These are phyloP conservation scores for Melaleuca quinquenervia DNA, from an alignment of 345 rosid species.

Conservation along the genomic window DNA sequence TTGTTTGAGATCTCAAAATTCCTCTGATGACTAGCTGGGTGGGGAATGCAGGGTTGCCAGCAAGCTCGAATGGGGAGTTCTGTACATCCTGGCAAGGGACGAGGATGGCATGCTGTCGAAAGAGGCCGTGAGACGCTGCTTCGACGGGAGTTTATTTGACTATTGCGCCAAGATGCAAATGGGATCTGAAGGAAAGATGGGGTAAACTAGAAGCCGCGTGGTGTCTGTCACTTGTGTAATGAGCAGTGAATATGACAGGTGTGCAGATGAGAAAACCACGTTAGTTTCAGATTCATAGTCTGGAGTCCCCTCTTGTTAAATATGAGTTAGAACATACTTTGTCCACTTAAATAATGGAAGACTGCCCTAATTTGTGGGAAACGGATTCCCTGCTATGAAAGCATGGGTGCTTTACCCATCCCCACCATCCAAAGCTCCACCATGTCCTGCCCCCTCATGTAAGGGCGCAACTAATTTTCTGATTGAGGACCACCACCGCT, in stretches of 20 bases:
- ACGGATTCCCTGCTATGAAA: too few relatives aligned
- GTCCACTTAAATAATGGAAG: neutral
- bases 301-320: neutral
- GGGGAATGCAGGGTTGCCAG: conserved; percentile 27
- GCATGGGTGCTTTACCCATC: too few relatives aligned
- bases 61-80: conserved; percentile 52
- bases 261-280: neutral
- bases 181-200: conserved; percentile 21
- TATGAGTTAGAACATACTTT: neutral
- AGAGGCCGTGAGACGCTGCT: conserved; percentile 70
- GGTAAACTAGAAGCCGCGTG: neutral
- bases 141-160: conserved; percentile 75
- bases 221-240: neutral
- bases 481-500: neutral
- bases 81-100: conserved; percentile 57
- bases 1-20: neutral
- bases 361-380: neutral
- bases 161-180: conserved; percentile 51
- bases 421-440: too few relatives aligned
- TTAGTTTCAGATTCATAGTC: neutral
- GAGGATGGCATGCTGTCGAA: conserved; percentile 60
- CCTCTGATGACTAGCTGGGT: neutral
- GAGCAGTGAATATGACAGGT: neutral
- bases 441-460: too few relatives aligned
- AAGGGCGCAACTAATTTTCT: neutral